These are phyloP conservation scores for Phtheirospermum japonicum DNA, from an alignment of 257 asterid genomes.

Conservation along the genomic window DNA sequence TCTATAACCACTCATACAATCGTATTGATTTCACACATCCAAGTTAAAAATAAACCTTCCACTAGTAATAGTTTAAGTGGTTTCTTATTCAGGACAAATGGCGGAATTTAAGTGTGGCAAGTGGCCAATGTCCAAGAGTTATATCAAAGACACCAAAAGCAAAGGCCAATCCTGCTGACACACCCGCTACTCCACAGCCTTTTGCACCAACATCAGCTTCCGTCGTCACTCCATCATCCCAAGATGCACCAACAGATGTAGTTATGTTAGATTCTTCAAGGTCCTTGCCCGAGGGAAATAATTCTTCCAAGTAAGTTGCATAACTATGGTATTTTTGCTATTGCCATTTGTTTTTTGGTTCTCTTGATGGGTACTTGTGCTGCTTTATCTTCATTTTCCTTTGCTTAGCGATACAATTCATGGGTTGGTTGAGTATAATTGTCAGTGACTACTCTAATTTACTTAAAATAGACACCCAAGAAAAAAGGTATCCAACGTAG, in stretches of 20 bases:
- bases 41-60: neutral
- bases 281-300: constrained; percentile 54
- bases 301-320: constrained; percentile 54
- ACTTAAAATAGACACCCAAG: neutral
- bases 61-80: neutral
- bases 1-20: too few relatives aligned
- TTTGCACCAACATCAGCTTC: constrained; percentile 34
- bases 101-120: constrained; percentile 83
- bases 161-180: constrained; percentile 48
- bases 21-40: too few relatives aligned
- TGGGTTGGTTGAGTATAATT: neutral
- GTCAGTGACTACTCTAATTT: neutral
- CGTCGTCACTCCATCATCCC: constrained; percentile 39
- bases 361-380: too few relatives aligned
- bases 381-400: too few relatives aligned
- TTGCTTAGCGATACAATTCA: too few relatives aligned
- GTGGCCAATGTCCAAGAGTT: constrained; percentile 61
- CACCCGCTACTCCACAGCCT: constrained; percentile 44
- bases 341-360: too few relatives aligned
- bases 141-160: constrained; percentile 54
- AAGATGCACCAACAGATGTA: constrained; percentile 42
- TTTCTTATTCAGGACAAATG: constrained; percentile 68
- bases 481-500: too few relatives aligned
- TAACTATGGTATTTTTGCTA: too few relatives aligned
- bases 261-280: constrained; percentile 46